Evolutionary conservation across 352 stramenopile species (phyloP), one percentile per base, ranked within the genome.

Genomic region (Phytophthora ramorum): DNA sequence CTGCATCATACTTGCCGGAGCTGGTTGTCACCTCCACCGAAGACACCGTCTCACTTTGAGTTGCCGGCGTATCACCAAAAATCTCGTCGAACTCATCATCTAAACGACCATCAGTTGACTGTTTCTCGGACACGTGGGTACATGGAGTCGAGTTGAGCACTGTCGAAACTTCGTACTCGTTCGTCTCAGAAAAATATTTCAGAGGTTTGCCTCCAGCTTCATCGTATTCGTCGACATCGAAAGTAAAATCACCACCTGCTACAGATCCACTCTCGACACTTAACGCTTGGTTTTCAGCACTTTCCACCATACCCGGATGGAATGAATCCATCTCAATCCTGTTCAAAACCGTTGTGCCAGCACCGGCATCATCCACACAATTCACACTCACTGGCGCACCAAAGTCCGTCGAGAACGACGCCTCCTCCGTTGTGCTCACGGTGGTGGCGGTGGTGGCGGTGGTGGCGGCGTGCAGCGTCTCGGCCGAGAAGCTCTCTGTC

Each of bases 81-180:
- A 66, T 71, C 26, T 71, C 56, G n/a, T 71, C 56, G 12, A 71
- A 71, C 13, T 66, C 55, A 14, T 69, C 54, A 46, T 69, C 51
- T 20, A 54, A 49, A 30, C 20, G 20, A 56, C 41, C 2, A 30
- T 22, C 28, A 9, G 0, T 2, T 28, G 37, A 0, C 19, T 24
- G 43, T 1, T 13, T 58, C 6, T 54, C 26, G 8, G 26, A 9
- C n/a, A 8, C 13, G 6, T 8, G 10, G 16, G 9, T 17, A 24
- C 22, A 24, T 24, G 22, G 3, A 26, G 22, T 30, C 46, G 34
- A 17, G 6, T 41, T 41, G n/a, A 19, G 8, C 20, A 22, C 40
- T 2, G 20, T 26, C 16, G 9, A 28, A 9, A 34, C 26, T 2
- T 46, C 37, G 22, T 47, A 37, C 37, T 24, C 58, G 7, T 26